Evolutionary conservation across 1,284 basidiomycete species (phyloP).

Genomic region (Marasmius oreades): DNA sequence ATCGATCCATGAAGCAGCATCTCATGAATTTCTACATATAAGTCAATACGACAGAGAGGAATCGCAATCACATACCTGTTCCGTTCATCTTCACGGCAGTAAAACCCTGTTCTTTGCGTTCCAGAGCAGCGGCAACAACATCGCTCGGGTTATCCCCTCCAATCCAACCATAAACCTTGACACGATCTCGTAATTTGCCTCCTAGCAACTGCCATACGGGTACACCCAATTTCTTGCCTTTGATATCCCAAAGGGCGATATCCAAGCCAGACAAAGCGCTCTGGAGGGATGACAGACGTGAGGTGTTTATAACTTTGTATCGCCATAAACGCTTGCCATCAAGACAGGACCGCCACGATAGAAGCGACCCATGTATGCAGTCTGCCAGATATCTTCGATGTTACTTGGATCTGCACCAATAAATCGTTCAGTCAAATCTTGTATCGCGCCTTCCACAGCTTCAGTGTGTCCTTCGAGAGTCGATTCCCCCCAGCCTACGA

Average conservation of each 20-base stretch:
- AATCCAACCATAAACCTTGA: conserved; percentile 67
- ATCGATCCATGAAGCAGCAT: conserved; percentile 44
- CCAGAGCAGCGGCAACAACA: conserved; percentile 57
- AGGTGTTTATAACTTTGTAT: background rate
- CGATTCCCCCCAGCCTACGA: conserved; percentile 70
- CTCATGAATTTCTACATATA: conserved; percentile 22
- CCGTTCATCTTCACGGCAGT: conserved; percentile 80
- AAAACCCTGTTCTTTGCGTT: conserved; percentile 68
- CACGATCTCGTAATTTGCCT: conserved; percentile 60
- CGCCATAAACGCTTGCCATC: conserved; percentile 43
- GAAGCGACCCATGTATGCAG: conserved; percentile 64
- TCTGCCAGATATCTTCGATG: conserved; percentile 72
- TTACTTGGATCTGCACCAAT: conserved; percentile 66
- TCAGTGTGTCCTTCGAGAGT: conserved; percentile 73
- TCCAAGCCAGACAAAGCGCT: conserved; percentile 35
- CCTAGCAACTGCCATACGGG: conserved; percentile 75
- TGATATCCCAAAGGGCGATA: conserved; percentile 71
- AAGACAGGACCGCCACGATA: conserved; percentile 73
- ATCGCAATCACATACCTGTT: conserved; percentile 34
- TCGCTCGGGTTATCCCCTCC: conserved; percentile 71
- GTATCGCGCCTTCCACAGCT: conserved; percentile 70
- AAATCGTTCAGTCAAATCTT: conserved; percentile 61
- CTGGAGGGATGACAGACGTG: conserved; percentile 16
- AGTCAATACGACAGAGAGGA: background rate
- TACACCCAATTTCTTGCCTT: conserved; percentile 74